Conservation (phyloP, 495 filamentous ascomycete genomes). For the Elasticomyces elasticus region DNA sequence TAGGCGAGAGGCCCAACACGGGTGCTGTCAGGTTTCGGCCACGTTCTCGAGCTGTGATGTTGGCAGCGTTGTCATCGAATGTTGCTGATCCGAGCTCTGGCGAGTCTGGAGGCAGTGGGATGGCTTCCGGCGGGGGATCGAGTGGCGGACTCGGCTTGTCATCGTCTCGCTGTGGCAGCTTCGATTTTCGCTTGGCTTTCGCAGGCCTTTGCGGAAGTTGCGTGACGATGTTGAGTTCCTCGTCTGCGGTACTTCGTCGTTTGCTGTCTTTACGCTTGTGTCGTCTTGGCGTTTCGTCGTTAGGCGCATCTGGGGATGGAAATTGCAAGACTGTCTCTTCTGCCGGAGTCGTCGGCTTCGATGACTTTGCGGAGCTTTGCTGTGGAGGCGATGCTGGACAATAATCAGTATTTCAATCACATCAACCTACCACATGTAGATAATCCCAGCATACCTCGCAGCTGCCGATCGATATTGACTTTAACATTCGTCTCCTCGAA, state of each 20-base stretch:
- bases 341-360: constrained; percentile 5
- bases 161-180: background rate
- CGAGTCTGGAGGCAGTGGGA: background rate
- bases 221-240: background rate
- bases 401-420: background rate
- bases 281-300: background rate
- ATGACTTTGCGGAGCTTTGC: constrained; percentile 2
- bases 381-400: background rate
- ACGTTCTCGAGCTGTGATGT: background rate
- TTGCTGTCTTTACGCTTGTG: background rate
- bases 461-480: constrained; percentile 15
- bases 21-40: background rate
- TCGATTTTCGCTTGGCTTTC: constrained; percentile 15
- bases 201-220: constrained; percentile 1
- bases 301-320: background rate
- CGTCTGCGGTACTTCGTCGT: constrained; percentile 1
- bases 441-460: constrained; percentile 16
- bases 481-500: constrained; percentile 49
- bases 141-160: background rate
- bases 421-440: background rate
- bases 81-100: background rate
- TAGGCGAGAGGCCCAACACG: constrained; percentile 13
- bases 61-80: background rate
- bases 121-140: background rate
- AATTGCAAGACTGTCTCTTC: background rate